A percentile compares a stretch with the other conserved stretches of the same genome.
phyloP scores from a whole-genome alignment of 169 alveolate genomes.

The Cryptosporidium tyzzeri region DNA sequence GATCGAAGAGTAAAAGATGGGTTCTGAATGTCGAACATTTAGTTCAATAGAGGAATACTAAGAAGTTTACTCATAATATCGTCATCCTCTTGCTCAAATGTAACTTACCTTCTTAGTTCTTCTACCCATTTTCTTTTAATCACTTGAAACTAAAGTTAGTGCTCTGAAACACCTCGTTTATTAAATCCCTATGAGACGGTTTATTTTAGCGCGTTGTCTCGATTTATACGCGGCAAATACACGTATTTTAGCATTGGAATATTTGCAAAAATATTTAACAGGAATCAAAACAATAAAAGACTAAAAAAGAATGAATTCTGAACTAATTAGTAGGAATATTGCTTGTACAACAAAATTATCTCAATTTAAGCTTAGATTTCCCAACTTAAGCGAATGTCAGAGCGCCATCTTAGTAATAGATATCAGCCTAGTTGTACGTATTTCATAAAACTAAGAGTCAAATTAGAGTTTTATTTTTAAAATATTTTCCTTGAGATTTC shows the following conservation, averaged over 20 bases:
- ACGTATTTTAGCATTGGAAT: neutral
- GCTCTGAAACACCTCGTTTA: neutral
- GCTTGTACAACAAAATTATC: too few species aligned
- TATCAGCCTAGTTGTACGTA: neutral
- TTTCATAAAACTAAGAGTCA: neutral
- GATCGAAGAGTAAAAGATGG: neutral
- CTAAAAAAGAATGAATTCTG: neutral
- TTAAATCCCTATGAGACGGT: constrained; percentile 9
- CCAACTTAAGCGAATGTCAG: neutral
- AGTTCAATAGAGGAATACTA: neutral
- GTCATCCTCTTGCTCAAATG: neutral
- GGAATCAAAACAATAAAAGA: too few species aligned
- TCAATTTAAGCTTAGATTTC: too few species aligned
- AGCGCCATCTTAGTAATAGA: neutral
- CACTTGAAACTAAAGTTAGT: neutral
- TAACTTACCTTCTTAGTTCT: constrained; percentile 77
- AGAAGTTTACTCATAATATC: neutral
- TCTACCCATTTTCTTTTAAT: constrained; percentile 74
- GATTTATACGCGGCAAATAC: neutral
- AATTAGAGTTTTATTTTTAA: neutral
- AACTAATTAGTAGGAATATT: too few species aligned
- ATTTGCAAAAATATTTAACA: neutral
- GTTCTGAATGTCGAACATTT: neutral
- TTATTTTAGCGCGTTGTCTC: constrained; percentile 60
- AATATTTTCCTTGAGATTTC: neutral